Conservation (phyloP, 345 rosid genomes). For the Gossypium bickii region DNA sequence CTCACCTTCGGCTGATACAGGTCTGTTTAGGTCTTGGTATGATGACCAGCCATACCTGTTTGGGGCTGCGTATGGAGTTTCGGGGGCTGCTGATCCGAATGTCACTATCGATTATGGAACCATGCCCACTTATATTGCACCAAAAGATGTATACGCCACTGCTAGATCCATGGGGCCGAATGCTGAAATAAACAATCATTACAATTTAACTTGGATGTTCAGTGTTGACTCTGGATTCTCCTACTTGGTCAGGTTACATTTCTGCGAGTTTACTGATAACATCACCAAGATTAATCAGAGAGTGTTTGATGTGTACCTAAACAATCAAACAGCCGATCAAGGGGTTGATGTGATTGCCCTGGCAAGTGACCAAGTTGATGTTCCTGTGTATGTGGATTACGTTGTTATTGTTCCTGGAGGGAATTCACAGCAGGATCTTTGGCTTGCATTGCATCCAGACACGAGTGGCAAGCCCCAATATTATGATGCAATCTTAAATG, state of each 20-base stretch:
- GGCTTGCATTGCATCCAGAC: slow-evolving; percentile 76
- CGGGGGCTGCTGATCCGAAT: slow-evolving; percentile 40
- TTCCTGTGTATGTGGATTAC: slow-evolving; percentile 46
- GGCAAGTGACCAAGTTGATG: slow-evolving; percentile 38
- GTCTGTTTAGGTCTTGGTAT: slow-evolving; percentile 76
- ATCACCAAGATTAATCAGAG: slow-evolving; percentile 59
- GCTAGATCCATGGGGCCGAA: slow-evolving; percentile 83
- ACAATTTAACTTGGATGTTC: slow-evolving; percentile 81
- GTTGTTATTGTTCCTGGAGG: slow-evolving; percentile 45
- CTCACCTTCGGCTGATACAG: slow-evolving; percentile 77
- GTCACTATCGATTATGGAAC: slow-evolving; percentile 33
- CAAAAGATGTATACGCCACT: slow-evolving; percentile 55
- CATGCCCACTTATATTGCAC: slow-evolving; percentile 69
- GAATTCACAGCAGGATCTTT: slow-evolving; percentile 65
- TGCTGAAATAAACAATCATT: slow-evolving; percentile 42
- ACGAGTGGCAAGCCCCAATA: slow-evolving; percentile 32
- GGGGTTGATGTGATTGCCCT: slow-evolving; percentile 53
- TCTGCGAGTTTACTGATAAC: slow-evolving; percentile 55
- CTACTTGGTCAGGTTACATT: slow-evolving; percentile 90
- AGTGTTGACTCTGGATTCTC: slow-evolving; percentile 69
- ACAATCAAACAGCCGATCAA: slow-evolving; percentile 56
- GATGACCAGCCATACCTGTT: slow-evolving; percentile 66
- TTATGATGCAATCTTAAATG: slow-evolving; percentile 72
- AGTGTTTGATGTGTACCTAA: slow-evolving; percentile 54
- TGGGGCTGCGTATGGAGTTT: slow-evolving; percentile 56